Percentiles rank a stretch among this genome's conserved stretches.
Evolutionary conservation across 305 asterid genomes (phyloP).

Genomic region (Petunia hybrid): DNA sequence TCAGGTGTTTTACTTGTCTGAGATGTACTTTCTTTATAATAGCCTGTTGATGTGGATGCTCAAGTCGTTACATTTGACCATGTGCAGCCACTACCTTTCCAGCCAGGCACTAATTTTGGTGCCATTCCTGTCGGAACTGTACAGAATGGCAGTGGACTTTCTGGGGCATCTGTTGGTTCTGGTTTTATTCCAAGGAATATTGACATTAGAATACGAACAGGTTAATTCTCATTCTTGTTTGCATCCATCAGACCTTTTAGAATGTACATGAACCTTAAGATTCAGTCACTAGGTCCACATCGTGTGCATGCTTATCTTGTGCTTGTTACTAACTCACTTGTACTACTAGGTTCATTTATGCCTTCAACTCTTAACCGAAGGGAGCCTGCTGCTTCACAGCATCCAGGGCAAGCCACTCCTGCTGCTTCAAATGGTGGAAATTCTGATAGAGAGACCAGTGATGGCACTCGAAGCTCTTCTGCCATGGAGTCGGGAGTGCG

Average conservation of each 20-base stretch:
- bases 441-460: constrained; percentile 55
- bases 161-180: constrained; percentile 69
- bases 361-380: constrained; percentile 57
- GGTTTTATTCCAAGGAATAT: constrained; percentile 66
- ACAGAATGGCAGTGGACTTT: constrained; percentile 64
- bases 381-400: constrained; percentile 59
- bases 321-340: constrained; percentile 31
- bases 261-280: background rate
- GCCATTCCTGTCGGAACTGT: constrained; percentile 70
- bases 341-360: constrained; percentile 60
- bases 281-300: background rate
- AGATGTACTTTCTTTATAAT: background rate
- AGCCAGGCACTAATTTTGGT: constrained; percentile 67
- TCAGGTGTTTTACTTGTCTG: constrained; percentile 63
- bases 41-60: constrained; percentile 25
- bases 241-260: background rate
- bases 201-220: constrained; percentile 97
- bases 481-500: constrained; percentile 59
- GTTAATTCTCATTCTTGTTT: constrained; percentile 45
- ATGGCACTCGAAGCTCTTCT: constrained; percentile 47
- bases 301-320: constrained; percentile 19
- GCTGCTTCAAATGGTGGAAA: constrained; percentile 47
- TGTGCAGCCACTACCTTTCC: constrained; percentile 79
- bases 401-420: constrained; percentile 60
- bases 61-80: constrained; percentile 23